Conservation (phyloP, 176 grass and related monocot species). For the Phyllostachys edulis region DNA sequence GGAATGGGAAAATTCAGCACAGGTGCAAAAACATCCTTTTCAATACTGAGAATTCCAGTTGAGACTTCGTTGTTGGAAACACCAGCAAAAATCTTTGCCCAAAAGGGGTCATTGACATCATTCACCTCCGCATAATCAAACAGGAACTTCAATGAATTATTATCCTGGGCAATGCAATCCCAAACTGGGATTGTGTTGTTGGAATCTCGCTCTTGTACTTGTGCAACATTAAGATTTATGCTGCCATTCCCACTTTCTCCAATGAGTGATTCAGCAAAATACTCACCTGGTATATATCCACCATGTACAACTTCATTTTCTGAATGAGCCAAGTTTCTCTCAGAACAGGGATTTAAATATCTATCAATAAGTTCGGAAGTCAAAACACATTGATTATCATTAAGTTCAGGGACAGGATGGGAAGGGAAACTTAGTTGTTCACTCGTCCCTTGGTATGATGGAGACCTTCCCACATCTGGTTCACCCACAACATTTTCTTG, state of each 20-base stretch:
- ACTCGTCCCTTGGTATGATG: background rate
- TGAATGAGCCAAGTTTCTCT: conserved; percentile 5
- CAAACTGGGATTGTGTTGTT: background rate
- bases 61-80: conserved; percentile 17
- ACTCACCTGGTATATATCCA: conserved; percentile 16
- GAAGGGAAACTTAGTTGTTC: background rate
- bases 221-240: conserved; percentile 17
- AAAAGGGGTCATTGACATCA: background rate
- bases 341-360: conserved; percentile 1
- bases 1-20: background rate
- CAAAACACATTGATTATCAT: background rate
- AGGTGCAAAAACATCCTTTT: conserved; percentile 15
- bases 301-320: conserved; percentile 17
- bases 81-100: background rate
- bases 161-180: background rate
- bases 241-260: background rate
- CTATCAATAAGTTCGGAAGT: background rate
- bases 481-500: conserved; percentile 9
- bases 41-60: conserved; percentile 4
- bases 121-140: conserved; percentile 26
- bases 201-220: conserved; percentile 13
- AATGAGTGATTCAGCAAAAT: background rate
- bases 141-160: conserved; percentile 10
- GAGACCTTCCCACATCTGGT: background rate
- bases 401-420: conserved; percentile 5